Conservation (phyloP, 139 green algal genomes). For the Tetraselmis striata region DNA sequence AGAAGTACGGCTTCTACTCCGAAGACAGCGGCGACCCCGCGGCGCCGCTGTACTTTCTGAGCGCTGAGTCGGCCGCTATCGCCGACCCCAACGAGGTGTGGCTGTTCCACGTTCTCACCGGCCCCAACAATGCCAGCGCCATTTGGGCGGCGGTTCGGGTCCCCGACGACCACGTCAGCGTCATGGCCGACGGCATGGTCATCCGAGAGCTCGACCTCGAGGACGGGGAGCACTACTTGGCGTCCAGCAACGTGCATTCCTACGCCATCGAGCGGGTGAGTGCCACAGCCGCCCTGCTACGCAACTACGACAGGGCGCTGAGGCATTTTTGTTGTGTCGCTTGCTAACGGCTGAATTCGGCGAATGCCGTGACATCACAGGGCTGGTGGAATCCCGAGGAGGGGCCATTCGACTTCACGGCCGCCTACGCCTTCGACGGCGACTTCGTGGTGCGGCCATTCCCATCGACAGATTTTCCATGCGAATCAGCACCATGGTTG, state of each 20-base stretch:
- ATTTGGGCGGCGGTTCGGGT: slow-evolving; percentile 7
- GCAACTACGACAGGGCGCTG: too few species aligned
- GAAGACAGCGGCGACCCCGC: background rate
- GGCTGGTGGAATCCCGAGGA: slow-evolving; percentile 7
- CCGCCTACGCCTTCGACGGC: slow-evolving; percentile 4
- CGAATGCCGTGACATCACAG: too few species aligned
- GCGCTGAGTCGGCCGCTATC: background rate
- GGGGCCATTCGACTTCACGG: slow-evolving; percentile 8
- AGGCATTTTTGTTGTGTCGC: too few species aligned
- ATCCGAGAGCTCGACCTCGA: slow-evolving; percentile 13
- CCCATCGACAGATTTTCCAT: too few species aligned
- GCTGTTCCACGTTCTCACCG: slow-evolving; percentile 13
- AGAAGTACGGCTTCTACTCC: slow-evolving; percentile 12
- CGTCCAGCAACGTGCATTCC: slow-evolving; percentile 2
- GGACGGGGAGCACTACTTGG: slow-evolving; percentile 1
- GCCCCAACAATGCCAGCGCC: background rate
- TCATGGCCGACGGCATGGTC: slow-evolving; percentile 13
- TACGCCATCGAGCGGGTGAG: background rate
- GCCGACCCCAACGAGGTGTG: slow-evolving; percentile 6
- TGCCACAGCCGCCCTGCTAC: too few species aligned
- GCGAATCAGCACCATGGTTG: too few species aligned
- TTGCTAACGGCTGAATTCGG: too few species aligned
- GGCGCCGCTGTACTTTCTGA: background rate
- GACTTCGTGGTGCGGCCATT: background rate
- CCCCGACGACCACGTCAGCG: slow-evolving; percentile 5